A percentile compares a stretch with the other conserved stretches of the same genome.
phyloP scores from a whole-genome alignment of 106 monocot species.

The Gastrodia elata region DNA sequence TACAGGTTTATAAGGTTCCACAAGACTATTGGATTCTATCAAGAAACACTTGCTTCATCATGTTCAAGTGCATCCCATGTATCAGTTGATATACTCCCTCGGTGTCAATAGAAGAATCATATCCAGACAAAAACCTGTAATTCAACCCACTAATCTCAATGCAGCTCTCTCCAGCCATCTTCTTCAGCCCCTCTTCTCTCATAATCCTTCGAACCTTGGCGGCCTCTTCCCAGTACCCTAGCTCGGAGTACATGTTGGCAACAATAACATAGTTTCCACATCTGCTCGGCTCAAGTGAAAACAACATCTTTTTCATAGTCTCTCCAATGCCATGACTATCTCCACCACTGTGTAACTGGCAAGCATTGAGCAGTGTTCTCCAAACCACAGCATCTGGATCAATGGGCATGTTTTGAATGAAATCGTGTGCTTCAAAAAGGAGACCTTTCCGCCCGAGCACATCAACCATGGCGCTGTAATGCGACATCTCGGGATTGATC shows the following conservation, averaged over 20 bases:
- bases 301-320: slow-evolving; percentile 24
- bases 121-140: slow-evolving; percentile 35
- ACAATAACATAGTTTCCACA: slow-evolving; percentile 66
- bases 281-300: slow-evolving; percentile 46
- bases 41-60: slow-evolving; percentile 20
- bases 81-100: slow-evolving; percentile 15
- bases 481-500: slow-evolving; percentile 45
- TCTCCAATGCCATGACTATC: slow-evolving; percentile 26
- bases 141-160: slow-evolving; percentile 31
- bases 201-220: slow-evolving; percentile 36
- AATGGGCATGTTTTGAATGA: slow-evolving; percentile 34
- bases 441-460: slow-evolving; percentile 45
- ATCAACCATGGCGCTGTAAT: slow-evolving; percentile 74
- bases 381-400: slow-evolving; percentile 66
- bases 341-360: slow-evolving; percentile 28
- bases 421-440: slow-evolving; percentile 48
- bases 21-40: background rate
- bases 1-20: background rate
- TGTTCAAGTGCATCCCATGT: slow-evolving; percentile 34
- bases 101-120: slow-evolving; percentile 19
- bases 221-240: slow-evolving; percentile 59
- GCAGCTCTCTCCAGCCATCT: slow-evolving; percentile 57
- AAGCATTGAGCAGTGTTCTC: slow-evolving; percentile 60
- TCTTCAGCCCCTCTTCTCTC: slow-evolving; percentile 64
- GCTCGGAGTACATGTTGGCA: slow-evolving; percentile 67